Percentiles rank a stretch among this genome's conserved stretches.
These are phyloP conservation scores for Malus hybrid DNA, from an alignment of 331 rosid genomes.

Conservation along the genomic window DNA sequence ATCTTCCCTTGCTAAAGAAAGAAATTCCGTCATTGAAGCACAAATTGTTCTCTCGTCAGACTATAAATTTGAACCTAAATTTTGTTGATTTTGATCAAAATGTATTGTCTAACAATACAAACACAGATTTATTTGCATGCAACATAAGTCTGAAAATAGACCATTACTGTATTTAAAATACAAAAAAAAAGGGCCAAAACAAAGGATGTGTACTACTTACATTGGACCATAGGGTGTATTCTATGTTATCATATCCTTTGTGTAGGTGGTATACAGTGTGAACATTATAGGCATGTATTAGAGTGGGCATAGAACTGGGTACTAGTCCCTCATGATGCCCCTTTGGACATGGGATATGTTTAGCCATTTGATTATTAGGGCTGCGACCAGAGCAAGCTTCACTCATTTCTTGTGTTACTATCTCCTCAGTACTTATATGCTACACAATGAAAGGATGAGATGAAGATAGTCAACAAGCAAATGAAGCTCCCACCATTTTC, in stretches of 20 bases:
- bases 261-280: not conserved
- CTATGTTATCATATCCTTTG: not conserved
- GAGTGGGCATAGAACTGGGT: not conserved
- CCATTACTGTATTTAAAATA: not conserved
- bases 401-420: slow-evolving; percentile 66
- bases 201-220: not conserved
- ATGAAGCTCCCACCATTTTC: slow-evolving; percentile 38
- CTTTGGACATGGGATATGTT: slow-evolving; percentile 32
- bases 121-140: not conserved
- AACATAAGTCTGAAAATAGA: not conserved
- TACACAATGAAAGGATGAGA: slow-evolving; percentile 13
- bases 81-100: not conserved
- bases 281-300: not conserved
- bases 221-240: not conserved
- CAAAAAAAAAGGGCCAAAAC: not conserved
- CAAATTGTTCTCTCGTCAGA: not conserved
- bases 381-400: slow-evolving; percentile 38
- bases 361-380: slow-evolving; percentile 49
- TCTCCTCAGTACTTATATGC: slow-evolving; percentile 32
- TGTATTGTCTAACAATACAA: not conserved
- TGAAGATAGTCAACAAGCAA: slow-evolving; percentile 54
- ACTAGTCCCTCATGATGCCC: slow-evolving; percentile 34
- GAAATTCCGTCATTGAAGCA: not conserved
- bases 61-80: not conserved
- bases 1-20: not conserved